Evolutionary conservation across 179 eudicot genomes (phyloP).

Genomic region (Spinacia oleracea): DNA sequence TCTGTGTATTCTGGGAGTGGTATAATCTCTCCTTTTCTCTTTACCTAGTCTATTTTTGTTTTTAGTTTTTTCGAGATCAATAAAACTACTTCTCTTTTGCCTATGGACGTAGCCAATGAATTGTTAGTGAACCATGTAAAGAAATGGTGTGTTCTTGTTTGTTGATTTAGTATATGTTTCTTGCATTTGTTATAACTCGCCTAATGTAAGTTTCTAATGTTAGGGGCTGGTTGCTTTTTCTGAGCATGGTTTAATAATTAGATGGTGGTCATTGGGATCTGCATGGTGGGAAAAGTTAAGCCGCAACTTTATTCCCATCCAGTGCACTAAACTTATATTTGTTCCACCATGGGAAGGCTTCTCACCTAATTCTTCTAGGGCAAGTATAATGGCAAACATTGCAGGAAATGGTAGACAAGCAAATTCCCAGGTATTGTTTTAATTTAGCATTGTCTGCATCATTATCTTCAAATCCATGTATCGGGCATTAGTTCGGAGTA

Average conservation of each 20-base stretch:
- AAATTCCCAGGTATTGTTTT: slow-evolving; percentile 53
- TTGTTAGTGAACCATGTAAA: too few species aligned
- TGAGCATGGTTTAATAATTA: slow-evolving; percentile 84
- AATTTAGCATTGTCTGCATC: background rate
- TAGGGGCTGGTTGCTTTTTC: slow-evolving; percentile 96
- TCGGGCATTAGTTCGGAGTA: background rate
- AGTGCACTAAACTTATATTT: slow-evolving; percentile 87
- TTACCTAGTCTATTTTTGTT: too few species aligned
- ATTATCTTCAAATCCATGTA: background rate
- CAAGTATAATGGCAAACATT: slow-evolving; percentile 83
- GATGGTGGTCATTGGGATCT: slow-evolving; percentile 98
- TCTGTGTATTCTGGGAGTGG: too few species aligned
- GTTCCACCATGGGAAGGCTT: slow-evolving; percentile 99
- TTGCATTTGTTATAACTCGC: background rate
- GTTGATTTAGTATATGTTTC: too few species aligned
- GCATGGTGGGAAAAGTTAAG: slow-evolving; percentile 98
- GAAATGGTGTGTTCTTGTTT: too few species aligned
- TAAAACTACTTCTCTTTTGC: too few species aligned
- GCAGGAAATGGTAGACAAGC: slow-evolving; percentile 43
- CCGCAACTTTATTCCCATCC: slow-evolving; percentile 75
- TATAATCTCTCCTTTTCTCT: too few species aligned
- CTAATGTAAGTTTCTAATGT: slow-evolving; percentile 6
- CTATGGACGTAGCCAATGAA: too few species aligned
- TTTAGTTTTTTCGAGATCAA: too few species aligned
- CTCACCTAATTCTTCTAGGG: slow-evolving; percentile 83